These are phyloP conservation scores for Panicum hallii DNA, from an alignment of 202 grass and related monocot genomes.

Conservation along the genomic window DNA sequence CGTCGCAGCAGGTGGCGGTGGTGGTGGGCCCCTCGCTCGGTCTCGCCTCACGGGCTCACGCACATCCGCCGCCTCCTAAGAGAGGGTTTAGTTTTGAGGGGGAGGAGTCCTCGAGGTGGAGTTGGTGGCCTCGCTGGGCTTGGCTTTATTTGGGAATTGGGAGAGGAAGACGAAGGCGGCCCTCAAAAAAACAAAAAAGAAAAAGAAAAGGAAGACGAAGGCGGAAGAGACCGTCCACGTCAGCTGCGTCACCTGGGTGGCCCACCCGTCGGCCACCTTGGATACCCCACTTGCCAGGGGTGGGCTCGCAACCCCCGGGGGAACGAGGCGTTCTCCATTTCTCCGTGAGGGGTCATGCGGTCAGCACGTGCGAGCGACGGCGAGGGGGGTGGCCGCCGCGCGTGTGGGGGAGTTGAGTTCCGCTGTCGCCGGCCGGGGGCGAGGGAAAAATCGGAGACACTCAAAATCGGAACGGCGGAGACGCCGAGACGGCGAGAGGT, in stretches of 20 bases:
- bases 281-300: not conserved
- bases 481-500: constrained; percentile 28
- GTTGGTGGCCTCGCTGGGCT: constrained; percentile 40
- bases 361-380: constrained; percentile 37
- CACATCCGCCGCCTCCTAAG: constrained; percentile 8
- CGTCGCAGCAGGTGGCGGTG: not conserved
- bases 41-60: constrained; percentile 17
- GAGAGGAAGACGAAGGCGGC: constrained; percentile 37
- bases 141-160: constrained; percentile 43
- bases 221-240: constrained; percentile 7
- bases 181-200: not conserved
- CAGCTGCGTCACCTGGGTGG: not conserved
- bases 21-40: not conserved
- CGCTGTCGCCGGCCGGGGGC: constrained; percentile 31
- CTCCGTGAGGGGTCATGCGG: not conserved
- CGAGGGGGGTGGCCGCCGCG: not conserved
- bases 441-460: constrained; percentile 31
- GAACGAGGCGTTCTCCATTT: not conserved
- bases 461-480: constrained; percentile 46
- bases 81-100: constrained; percentile 18
- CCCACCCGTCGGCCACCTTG: not conserved
- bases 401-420: not conserved
- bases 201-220: not conserved
- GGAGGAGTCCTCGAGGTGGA: constrained; percentile 47
- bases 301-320: not conserved